Evolutionary conservation across 495 filamentous ascomycete species (phyloP), one percentile per base, ranked within the genome.

Genomic region (Venustampulla echinocandica): DNA sequence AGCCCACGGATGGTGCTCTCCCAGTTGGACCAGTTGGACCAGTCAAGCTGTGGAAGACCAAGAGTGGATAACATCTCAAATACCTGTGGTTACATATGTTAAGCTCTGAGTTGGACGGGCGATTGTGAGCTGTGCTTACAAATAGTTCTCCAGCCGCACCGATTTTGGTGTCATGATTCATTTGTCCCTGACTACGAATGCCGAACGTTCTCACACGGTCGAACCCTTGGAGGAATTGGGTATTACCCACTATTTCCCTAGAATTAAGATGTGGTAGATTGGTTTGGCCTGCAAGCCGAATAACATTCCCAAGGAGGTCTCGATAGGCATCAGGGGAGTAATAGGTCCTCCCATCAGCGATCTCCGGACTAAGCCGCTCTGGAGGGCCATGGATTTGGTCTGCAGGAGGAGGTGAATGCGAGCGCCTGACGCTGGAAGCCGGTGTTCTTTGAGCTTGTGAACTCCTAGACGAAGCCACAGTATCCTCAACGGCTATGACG

Each of bases 121-220:
- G 32, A 10, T n/a, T 42, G 21, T 25, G 20, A 36, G 32, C 34
- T 11, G 34, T 15, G 57, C 66, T 56, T 52, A 69, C 69, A 42
- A 63, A 70, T n/a, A 73, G 55, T 44, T 73, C 69, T 10, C 69
- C 69, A 1, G 67, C 68, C 0, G 69, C 68, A 10, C 68, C 69
- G 37, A 73, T 58, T 38, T 59, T 61, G 44, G 44, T 61, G 47
- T 68, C 61, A 15, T 64, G 53, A 30, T 62, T 62, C 3, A 66
- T 37, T 44, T 61, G 56, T 10, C 36, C 36, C 15, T 22, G 47
- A 1, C 53, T 50, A n/a, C 53, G 44, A 38, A 59, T 36, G 11
- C 50, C 35, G 35, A 46, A 44, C 9, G 54, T 50, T 1, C 39
- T 32, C 9, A 42, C 41, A 48, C 51, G 37, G 21, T 52, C 46